These are phyloP conservation scores for Aspergillus sp. DNA, from an alignment of 2,329 filamentous ascomycete species.

Conservation along the genomic window DNA sequence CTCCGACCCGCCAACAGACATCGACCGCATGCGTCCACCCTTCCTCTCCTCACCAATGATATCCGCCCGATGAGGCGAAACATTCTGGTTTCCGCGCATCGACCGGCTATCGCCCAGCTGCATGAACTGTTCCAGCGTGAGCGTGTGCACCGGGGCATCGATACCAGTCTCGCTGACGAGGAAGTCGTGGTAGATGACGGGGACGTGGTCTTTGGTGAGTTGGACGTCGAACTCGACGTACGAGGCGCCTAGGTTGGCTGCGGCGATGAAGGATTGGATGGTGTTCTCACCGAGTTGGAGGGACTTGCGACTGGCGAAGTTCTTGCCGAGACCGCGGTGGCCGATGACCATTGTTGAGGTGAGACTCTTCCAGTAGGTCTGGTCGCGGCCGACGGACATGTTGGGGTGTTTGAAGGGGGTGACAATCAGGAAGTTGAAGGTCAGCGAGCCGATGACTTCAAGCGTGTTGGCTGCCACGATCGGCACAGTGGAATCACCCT, in stretches of 20 bases:
- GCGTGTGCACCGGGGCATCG: constrained; percentile 88
- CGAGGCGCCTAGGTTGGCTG: constrained; percentile 78
- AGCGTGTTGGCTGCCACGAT: constrained; percentile 75
- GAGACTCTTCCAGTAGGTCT: constrained; percentile 95
- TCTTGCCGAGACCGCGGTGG: constrained; percentile 78
- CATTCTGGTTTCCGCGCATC: constrained; percentile 38
- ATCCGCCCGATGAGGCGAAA: constrained; percentile 11
- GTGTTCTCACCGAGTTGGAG: constrained; percentile 96
- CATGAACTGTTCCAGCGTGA: constrained; percentile 86
- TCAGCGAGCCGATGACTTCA: constrained; percentile 88
- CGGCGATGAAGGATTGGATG: constrained; percentile 88
- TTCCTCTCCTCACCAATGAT: constrained; percentile 9
- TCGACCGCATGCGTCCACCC: constrained; percentile 43
- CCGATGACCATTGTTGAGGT: constrained; percentile 77
- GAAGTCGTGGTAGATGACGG: constrained; percentile 98
- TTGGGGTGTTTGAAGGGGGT: constrained; percentile 91
- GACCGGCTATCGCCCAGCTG: constrained; percentile 63
- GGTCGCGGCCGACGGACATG: constrained; percentile 81
- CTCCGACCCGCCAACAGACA: constrained; percentile 53
- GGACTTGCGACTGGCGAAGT: constrained; percentile 72
- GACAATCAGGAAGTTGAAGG: constrained; percentile 94
- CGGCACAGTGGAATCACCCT: constrained; percentile 86
- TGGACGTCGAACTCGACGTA: constrained; percentile 81
- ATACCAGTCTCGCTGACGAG: constrained; percentile 96
- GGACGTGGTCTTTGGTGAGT: constrained; percentile 96